Evolutionary conservation across 352 stramenopile genomes (phyloP), one percentile per base, ranked within the genome.

Genomic region (Globisporangium cystogenes): DNA sequence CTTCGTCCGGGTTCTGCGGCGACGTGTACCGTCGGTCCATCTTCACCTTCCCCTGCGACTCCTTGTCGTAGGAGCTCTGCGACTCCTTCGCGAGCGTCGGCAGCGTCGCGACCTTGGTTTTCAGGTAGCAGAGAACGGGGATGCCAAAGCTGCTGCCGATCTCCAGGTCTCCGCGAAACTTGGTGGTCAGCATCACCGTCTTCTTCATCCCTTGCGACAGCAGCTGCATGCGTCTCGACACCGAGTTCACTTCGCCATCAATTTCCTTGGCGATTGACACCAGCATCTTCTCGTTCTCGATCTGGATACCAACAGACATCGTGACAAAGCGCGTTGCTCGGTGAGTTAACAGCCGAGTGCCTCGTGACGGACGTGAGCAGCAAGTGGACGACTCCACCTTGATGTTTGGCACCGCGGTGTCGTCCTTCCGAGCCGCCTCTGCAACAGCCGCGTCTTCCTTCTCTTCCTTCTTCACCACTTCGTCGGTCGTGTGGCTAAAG

Each of bases 261-360:
- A 93, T 77, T 65, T 88, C 77, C 3, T 72, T 66, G 3, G 78
- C 82, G 10, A 93, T 87, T 12, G 77, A 90, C 10, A 90, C 76
- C 7, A 93, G 76, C 78, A 90, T 90, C 54, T 93, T 93, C 55
- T 93, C 82, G 48, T 93, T 93, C 56, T 93, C 80, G 2, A 43
- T 35, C 71, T 90, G n/a, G 4, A 6, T 11, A 15, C 37, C 37
- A 21, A 21, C 12, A 43, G 2, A 18, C 24, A 36, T 20, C 15
- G 5, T 53, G 1, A 48, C 12, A 39, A 33, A 45, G 29, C 10
- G 29, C 6, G 29, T 33, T 33, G 29, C 29, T 33, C 29, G 14
- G 31, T 36, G 31, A 36, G 12, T 11, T 36, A 11, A 4, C 31
- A 14, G 12, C 31, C 31, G 31, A 36, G 12, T 11, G 4, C 15